Conservation (phyloP, 2,329 filamentous ascomycete genomes). For the Ciborinia camelliae region DNA sequence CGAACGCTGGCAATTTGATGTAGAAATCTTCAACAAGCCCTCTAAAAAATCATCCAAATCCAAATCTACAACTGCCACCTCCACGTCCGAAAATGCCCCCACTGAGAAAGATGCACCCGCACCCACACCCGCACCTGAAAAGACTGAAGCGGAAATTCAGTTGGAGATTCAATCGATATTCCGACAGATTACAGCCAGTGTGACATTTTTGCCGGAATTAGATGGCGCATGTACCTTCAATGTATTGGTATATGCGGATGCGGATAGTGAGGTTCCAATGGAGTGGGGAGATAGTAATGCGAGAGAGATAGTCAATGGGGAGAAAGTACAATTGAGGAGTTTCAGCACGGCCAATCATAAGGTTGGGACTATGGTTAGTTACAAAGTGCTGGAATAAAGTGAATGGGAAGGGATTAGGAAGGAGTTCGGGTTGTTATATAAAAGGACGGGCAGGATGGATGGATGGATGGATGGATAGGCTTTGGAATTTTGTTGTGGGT, state of each 20-base stretch:
- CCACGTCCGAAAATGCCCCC: constrained; percentile 59
- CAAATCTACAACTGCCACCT: constrained; percentile 39
- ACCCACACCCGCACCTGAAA: constrained; percentile 51
- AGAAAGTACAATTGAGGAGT: constrained; percentile 91
- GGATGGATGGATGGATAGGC: background rate
- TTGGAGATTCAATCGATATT: constrained; percentile 95
- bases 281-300: constrained; percentile 99
- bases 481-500: background rate
- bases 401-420: background rate
- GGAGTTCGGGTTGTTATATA: constrained; percentile 1
- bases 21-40: constrained; percentile 47
- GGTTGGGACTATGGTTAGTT: constrained; percentile 94
- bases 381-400: constrained; percentile 53
- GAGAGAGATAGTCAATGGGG: constrained; percentile 88
- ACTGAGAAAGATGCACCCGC: constrained; percentile 40
- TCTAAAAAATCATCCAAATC: constrained; percentile 41
- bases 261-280: constrained; percentile 91
- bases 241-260: constrained; percentile 94
- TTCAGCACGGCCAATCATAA: constrained; percentile 95
- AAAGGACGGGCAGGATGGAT: background rate
- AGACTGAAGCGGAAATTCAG: constrained; percentile 92
- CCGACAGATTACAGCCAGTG: constrained; percentile 94
- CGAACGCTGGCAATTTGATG: constrained; percentile 97
- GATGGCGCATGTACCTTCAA: constrained; percentile 97
- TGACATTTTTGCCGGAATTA: constrained; percentile 93